phyloP scores from a whole-genome alignment of 148 eudicot species.

The Vaccinium corymbosum region DNA sequence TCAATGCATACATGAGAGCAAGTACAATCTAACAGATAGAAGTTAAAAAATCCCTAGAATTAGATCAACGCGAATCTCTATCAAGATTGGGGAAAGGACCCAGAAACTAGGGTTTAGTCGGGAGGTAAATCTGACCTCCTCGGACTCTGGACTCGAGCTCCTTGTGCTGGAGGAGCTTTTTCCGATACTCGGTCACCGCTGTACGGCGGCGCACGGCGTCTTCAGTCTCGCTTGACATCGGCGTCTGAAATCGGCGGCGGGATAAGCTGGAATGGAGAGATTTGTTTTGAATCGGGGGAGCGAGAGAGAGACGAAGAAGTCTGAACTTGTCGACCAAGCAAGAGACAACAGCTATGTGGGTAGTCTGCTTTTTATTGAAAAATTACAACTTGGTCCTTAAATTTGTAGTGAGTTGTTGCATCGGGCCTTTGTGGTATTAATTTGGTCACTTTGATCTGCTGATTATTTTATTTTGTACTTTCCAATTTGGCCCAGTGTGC shows the following conservation, averaged over 20 bases:
- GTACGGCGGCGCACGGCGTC: conserved; percentile 68
- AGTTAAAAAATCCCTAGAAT: background rate
- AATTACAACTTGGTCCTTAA: background rate
- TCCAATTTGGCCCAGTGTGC: background rate
- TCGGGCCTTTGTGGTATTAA: background rate
- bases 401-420: background rate
- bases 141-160: conserved; percentile 79
- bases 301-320: background rate
- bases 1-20: background rate
- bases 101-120: conserved; percentile 23
- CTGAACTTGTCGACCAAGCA: background rate
- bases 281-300: background rate
- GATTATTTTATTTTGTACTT: background rate
- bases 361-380: background rate
- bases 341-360: background rate
- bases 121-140: conserved; percentile 38
- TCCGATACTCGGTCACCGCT: conserved; percentile 55
- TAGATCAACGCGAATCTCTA: background rate
- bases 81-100: background rate
- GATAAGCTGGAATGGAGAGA: background rate
- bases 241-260: background rate
- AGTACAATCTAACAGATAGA: background rate
- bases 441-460: background rate
- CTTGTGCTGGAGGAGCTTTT: conserved; percentile 68
- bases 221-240: conserved; percentile 55